phyloP scores from a whole-genome alignment of 2,329 filamentous ascomycete species.

The Xylaria sp. region DNA sequence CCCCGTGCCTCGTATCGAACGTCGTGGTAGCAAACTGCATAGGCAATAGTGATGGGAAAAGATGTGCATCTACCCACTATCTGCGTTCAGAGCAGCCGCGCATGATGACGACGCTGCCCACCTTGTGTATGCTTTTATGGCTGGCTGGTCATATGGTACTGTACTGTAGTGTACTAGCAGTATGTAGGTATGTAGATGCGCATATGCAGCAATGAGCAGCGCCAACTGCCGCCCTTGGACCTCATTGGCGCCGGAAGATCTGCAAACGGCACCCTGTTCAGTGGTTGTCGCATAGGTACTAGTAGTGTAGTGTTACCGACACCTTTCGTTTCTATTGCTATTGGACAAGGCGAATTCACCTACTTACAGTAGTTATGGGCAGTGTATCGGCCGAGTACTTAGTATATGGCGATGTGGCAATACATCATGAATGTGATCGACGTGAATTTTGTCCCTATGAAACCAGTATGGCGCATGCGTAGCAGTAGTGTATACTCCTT shows the following conservation, averaged over 20 bases:
- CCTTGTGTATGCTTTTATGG: slow-evolving; percentile 3
- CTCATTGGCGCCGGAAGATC: slow-evolving; percentile 30
- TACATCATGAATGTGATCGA: not conserved
- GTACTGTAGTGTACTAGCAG: slow-evolving; percentile 5
- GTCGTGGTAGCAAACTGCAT: not conserved
- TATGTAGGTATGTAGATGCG: slow-evolving; percentile 21
- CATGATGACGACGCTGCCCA: slow-evolving; percentile 3
- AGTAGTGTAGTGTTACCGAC: not conserved
- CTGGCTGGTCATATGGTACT: slow-evolving; percentile 6
- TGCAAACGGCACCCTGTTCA: slow-evolving; percentile 31
- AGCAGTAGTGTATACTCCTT: no score
- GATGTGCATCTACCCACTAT: no score
- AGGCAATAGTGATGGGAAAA: not conserved
- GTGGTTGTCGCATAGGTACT: not conserved
- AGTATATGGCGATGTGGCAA: not conserved
- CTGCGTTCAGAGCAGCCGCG: not conserved
- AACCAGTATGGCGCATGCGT: not conserved
- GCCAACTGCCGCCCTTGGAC: slow-evolving; percentile 28
- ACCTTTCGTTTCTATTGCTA: slow-evolving; percentile 3
- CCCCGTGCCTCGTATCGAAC: not conserved
- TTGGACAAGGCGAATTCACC: not conserved
- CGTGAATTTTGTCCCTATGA: no score
- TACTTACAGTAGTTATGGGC: not conserved
- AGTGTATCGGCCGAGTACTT: no score
- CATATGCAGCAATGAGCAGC: slow-evolving; percentile 29